Evolutionary conservation across 176 grass and related monocot genomes (phyloP), one percentile per base, ranked within the genome.

Genomic region (Areca catechu): DNA sequence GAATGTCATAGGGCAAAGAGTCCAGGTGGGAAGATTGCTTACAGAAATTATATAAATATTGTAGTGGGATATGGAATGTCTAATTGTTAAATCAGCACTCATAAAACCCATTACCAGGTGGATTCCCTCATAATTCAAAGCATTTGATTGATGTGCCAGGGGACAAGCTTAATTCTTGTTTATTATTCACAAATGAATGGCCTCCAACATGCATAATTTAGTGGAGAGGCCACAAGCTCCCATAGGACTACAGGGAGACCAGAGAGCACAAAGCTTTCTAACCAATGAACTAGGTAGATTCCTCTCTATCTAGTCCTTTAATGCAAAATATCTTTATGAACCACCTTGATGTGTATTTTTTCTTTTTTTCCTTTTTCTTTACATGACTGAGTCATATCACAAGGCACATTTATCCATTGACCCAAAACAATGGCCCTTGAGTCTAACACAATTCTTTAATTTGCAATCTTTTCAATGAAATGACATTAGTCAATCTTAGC

Each of bases 251-350:
- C 9, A 43, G 34, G 34, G 34, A 43, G 34, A 65, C 61, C 47
- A 29, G 37, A 48, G 19, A 48, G 62, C 6, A 25, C 5, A 60
- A 61, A 51, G 77, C 67, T 85, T 79, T 63, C 27, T 60, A 72
- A 65, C 74, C 82, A 90, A 82, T 85, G 78, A 72, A 30, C 37
- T 60, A 24, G 19, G 25, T n/a, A 78, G 77, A 85, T 89, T 89
- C 86, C 67, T 83, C 79, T 64, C 76, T 88, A 82, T 82, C 75
- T 56, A 1, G 17, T 68, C 34, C 34, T 43, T 43, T 43, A 43
- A 43, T 43, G 7, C 9, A 9, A 34, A 34, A 12, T 10, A 43
- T 29, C 5, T 29, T 29, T 6, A 6, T 29, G 27, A 43, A 43
- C 34, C 34, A 43, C 34, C 34, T 43, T 43, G 2, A 43, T 43